A percentile compares a stretch with the other conserved stretches of the same genome.
Evolutionary conservation across 768 basidiomycete genomes (phyloP).

Genomic region (Lentinus brumalis): DNA sequence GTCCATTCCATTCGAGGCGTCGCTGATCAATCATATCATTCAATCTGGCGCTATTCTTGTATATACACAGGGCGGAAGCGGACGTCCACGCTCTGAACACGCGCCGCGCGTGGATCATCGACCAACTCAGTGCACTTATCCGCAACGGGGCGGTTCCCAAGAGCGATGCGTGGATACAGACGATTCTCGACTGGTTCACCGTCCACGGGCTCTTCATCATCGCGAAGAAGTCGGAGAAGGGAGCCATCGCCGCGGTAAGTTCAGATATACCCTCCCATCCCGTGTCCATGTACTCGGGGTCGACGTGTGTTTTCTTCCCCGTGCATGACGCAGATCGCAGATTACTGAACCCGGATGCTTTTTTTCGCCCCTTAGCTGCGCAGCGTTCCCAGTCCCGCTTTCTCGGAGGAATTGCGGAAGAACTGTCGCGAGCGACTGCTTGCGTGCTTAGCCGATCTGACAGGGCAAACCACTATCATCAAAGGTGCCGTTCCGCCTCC

Average conservation of each 20-base stretch:
- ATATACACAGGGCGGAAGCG: conserved; percentile 26
- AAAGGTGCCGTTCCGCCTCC: conserved; percentile 45
- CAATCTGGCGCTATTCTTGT: conserved; percentile 23
- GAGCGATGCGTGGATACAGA: conserved; percentile 73
- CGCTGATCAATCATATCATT: conserved; percentile 15
- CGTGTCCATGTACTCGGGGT: neutral
- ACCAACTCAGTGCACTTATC: conserved; percentile 79
- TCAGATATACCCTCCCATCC: neutral
- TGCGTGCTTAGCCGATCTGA: conserved; percentile 73
- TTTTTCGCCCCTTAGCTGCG: conserved; percentile 50
- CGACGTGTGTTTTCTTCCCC: neutral
- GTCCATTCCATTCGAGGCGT: conserved; percentile 5
- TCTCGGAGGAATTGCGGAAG: conserved; percentile 72
- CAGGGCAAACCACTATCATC: conserved; percentile 51
- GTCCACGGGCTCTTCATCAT: conserved; percentile 81
- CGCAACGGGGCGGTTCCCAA: conserved; percentile 81
- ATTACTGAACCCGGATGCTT: conserved; percentile 9
- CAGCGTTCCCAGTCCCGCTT: conserved; percentile 59
- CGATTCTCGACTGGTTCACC: conserved; percentile 78
- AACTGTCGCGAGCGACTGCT: conserved; percentile 72
- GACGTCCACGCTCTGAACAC: conserved; percentile 51
- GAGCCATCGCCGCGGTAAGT: conserved; percentile 57
- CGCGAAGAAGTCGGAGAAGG: conserved; percentile 73
- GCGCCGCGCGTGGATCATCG: conserved; percentile 79
- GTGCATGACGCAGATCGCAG: conserved; percentile 1